Conservation (phyloP, 495 filamentous ascomycete species). For the Daldinia bambusicola region DNA sequence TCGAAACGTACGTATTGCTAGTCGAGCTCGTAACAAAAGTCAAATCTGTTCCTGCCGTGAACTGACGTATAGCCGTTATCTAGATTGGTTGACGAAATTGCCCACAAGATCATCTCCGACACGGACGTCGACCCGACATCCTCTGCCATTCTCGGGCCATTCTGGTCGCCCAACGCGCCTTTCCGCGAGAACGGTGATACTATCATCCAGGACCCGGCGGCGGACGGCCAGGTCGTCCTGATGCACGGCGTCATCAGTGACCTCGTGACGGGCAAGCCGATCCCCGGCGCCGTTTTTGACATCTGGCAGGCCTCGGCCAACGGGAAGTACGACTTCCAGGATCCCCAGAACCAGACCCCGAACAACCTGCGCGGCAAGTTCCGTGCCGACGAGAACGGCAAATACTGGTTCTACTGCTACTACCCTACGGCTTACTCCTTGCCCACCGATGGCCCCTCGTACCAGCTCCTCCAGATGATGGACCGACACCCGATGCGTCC, state of each 20-base stretch:
- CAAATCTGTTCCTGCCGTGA: background rate
- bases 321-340: slow-evolving; percentile 91
- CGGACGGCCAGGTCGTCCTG: slow-evolving; percentile 69
- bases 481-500: slow-evolving; percentile 86
- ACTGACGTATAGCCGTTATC: background rate
- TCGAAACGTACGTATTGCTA: slow-evolving; percentile 73
- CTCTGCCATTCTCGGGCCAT: slow-evolving; percentile 84
- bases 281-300: slow-evolving; percentile 77
- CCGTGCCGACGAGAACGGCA: slow-evolving; percentile 76
- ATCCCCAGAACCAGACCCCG: slow-evolving; percentile 75
- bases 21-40: background rate
- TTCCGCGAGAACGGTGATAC: slow-evolving; percentile 75
- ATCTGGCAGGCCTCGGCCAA: slow-evolving; percentile 89
- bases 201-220: slow-evolving; percentile 74
- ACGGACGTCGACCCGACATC: slow-evolving; percentile 77
- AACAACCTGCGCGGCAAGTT: slow-evolving; percentile 90
- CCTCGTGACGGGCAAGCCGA: slow-evolving; percentile 75
- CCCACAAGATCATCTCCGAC: slow-evolving; percentile 80
- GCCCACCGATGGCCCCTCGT: slow-evolving; percentile 77
- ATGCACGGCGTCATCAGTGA: slow-evolving; percentile 83
- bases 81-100: slow-evolving; percentile 84
- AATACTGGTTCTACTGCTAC: slow-evolving; percentile 84
- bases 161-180: slow-evolving; percentile 86
- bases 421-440: slow-evolving; percentile 83
- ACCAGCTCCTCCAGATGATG: slow-evolving; percentile 73